Conservation (phyloP, 2,329 filamentous ascomycete species). For the Colletotrichum filicis region DNA sequence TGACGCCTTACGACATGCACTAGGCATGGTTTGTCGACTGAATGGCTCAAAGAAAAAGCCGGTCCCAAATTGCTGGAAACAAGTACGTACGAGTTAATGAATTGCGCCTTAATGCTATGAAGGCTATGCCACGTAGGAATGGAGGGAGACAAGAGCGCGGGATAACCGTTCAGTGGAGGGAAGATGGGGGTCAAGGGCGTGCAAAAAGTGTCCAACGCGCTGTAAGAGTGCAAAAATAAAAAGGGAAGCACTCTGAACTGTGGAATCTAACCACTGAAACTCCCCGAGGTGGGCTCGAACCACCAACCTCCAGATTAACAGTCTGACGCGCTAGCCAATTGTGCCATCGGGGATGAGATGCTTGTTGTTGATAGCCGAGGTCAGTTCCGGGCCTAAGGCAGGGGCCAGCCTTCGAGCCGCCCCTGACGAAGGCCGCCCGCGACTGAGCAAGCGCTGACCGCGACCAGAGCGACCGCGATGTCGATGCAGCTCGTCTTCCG, state of each 20-base stretch:
- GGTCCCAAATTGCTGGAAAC: background rate
- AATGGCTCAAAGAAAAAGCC: background rate
- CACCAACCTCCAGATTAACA: slow-evolving; percentile 36
- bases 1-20: background rate
- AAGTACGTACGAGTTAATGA: background rate
- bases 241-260: accelerated
- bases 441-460: background rate
- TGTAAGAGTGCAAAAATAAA: background rate
- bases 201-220: accelerated
- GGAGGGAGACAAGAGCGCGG: no score
- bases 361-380: accelerated
- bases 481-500: background rate
- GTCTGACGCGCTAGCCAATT: slow-evolving; percentile 36
- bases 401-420: no score
- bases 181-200: background rate
- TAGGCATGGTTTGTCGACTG: background rate
- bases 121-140: no score
- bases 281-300: slow-evolving; percentile 36
- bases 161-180: background rate
- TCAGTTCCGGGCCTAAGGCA: background rate
- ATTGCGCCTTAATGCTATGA: background rate
- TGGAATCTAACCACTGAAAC: slow-evolving; percentile 8
- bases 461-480: background rate
- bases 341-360: slow-evolving; percentile 34
- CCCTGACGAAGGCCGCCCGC: no score